phyloP scores from a whole-genome alignment of 805 yeast species.

The Hanseniaspora nectarophila region DNA sequence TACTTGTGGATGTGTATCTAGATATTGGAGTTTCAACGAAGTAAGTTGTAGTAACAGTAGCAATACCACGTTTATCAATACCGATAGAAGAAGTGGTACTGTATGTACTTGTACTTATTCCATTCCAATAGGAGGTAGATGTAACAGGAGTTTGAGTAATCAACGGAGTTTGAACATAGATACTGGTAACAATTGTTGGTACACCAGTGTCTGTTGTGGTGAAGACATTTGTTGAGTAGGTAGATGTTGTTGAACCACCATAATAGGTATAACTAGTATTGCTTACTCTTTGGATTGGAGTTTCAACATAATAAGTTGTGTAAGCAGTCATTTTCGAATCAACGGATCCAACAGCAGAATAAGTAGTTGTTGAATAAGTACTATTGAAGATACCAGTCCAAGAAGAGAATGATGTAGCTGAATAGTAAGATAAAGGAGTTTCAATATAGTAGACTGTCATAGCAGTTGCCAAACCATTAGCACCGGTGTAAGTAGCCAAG shows the following conservation, averaged over 20 bases:
- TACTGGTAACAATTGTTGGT: not conserved
- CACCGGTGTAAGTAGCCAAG: slow-evolving; percentile 13
- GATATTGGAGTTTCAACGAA: slow-evolving; percentile 18
- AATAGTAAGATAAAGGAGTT: slow-evolving; percentile 15
- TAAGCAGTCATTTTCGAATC: slow-evolving; percentile 15
- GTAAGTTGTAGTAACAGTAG: slow-evolving; percentile 16
- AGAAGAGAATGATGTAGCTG: slow-evolving; percentile 1
- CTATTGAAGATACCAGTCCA: slow-evolving; percentile 16
- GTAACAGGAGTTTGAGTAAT: slow-evolving; percentile 11
- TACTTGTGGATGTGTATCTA: slow-evolving; percentile 6
- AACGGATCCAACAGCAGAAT: slow-evolving; percentile 15
- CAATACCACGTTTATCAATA: slow-evolving; percentile 12
- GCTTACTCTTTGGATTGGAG: slow-evolving; percentile 15
- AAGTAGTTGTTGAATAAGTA: slow-evolving; percentile 14
- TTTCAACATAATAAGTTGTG: slow-evolving; percentile 17
- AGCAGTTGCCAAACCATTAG: slow-evolving; percentile 17
- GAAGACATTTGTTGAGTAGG: not conserved
- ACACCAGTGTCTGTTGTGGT: not conserved
- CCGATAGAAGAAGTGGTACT: slow-evolving; percentile 13
- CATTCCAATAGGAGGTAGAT: slow-evolving; percentile 15
- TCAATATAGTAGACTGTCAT: slow-evolving; percentile 17
- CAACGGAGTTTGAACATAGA: slow-evolving; percentile 13
- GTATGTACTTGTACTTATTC: slow-evolving; percentile 15
- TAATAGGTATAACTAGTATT: slow-evolving; percentile 7
- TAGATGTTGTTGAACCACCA: slow-evolving; percentile 10